These are phyloP conservation scores for Hamigera avellanea DNA, from an alignment of 495 filamentous ascomycete genomes.

Conservation along the genomic window DNA sequence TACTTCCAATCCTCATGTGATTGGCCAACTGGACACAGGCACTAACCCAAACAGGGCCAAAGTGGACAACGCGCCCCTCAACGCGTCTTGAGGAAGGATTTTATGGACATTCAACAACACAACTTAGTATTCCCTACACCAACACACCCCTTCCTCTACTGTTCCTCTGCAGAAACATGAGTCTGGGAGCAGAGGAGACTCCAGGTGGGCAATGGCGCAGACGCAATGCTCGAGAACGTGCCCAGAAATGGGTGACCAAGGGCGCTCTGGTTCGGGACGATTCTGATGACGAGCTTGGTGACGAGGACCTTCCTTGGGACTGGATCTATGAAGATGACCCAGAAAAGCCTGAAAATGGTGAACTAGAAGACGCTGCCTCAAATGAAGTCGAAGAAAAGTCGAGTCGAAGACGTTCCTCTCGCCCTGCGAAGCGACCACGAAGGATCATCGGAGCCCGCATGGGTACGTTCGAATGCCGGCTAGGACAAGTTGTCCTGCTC, in stretches of 20 bases:
- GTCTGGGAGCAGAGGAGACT: slow-evolving; percentile 8
- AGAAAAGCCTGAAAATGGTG: slow-evolving; percentile 8
- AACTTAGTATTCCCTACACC: neutral
- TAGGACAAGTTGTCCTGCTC: slow-evolving; percentile 77
- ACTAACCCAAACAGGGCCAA: slow-evolving; percentile 23
- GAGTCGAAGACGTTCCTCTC: slow-evolving; percentile 20
- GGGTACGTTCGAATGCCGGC: slow-evolving; percentile 67
- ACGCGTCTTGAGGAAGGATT: slow-evolving; percentile 5
- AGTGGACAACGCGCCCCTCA: slow-evolving; percentile 30
- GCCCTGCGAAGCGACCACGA: slow-evolving; percentile 17
- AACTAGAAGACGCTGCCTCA: slow-evolving; percentile 11
- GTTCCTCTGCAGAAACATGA: slow-evolving; percentile 8
- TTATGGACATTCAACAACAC: neutral
- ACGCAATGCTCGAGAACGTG: slow-evolving; percentile 27
- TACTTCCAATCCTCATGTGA: too few species aligned
- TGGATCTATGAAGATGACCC: slow-evolving; percentile 62
- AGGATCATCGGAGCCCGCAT: slow-evolving; percentile 72
- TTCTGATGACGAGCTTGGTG: slow-evolving; percentile 83
- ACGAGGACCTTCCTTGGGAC: slow-evolving; percentile 81
- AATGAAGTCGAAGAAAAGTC: slow-evolving; percentile 28
- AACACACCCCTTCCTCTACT: too few species aligned
- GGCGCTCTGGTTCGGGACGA: slow-evolving; percentile 67
- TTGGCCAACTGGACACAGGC: slow-evolving; percentile 3
- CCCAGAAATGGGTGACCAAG: slow-evolving; percentile 50
- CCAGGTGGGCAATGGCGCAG: slow-evolving; percentile 7